phyloP scores from a whole-genome alignment of 1,284 basidiomycete species.

The Microbotryum intermedium region DNA sequence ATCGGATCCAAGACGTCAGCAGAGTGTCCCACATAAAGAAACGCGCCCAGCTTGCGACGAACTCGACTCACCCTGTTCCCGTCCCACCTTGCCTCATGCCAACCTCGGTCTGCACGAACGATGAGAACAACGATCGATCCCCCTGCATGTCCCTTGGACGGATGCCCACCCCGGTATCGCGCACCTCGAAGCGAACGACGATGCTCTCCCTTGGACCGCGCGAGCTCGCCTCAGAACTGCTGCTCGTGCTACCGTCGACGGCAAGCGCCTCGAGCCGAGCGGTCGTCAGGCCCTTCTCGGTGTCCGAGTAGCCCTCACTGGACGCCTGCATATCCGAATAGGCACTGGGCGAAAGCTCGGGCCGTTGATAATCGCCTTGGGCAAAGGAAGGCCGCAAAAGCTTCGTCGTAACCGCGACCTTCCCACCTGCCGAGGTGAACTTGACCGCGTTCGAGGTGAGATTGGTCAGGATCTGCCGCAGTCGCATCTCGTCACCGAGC shows the following conservation, averaged over 20 bases:
- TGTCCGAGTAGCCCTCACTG: too few species aligned
- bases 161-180: conserved; percentile 72
- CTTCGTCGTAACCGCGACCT: conserved; percentile 52
- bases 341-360: neutral
- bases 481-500: conserved; percentile 60
- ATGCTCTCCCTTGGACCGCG: conserved; percentile 26
- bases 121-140: too few species aligned
- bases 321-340: too few species aligned
- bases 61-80: conserved; percentile 5
- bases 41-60: too few species aligned
- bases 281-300: too few species aligned
- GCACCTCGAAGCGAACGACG: conserved; percentile 67
- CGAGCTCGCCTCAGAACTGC: too few species aligned
- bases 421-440: conserved; percentile 67
- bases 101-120: conserved; percentile 41
- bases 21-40: conserved; percentile 36
- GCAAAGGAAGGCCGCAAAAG: conserved; percentile 46
- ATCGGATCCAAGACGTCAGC: neutral
- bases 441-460: conserved; percentile 45
- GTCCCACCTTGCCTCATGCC: conserved; percentile 61
- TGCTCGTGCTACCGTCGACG: too few species aligned
- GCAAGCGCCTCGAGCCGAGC: too few species aligned
- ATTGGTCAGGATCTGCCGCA: conserved; percentile 44
- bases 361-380: too few species aligned
- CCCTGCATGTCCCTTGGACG: conserved; percentile 54